phyloP scores from a whole-genome alignment of 2,329 filamentous ascomycete species.

The Ceratocystiopsis minuta region DNA sequence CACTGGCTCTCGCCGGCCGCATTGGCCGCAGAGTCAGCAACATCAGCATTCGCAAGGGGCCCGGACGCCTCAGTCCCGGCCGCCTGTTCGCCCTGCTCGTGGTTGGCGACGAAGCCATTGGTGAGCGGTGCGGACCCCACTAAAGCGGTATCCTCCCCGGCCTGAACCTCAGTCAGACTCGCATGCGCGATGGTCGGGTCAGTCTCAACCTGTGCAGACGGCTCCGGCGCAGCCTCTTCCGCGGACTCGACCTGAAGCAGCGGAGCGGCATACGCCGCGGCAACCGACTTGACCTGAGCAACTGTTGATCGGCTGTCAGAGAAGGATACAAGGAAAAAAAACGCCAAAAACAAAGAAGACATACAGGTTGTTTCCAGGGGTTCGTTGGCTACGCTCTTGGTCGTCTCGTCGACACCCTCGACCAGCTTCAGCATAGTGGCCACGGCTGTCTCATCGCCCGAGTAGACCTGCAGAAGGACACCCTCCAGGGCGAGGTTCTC shows the following conservation, averaged over 20 bases:
- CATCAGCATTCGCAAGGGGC: constrained; percentile 29
- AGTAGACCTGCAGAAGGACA: constrained; percentile 60
- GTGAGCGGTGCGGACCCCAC: neutral
- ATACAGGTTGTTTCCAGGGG: constrained; percentile 54
- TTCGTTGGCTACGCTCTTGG: constrained; percentile 46
- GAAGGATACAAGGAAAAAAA: neutral
- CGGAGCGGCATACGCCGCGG: constrained; percentile 33
- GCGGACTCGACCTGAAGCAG: constrained; percentile 17
- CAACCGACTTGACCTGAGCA: constrained; percentile 37
- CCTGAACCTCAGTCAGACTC: constrained; percentile 48
- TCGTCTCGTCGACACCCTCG: constrained; percentile 48
- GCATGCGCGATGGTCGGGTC: constrained; percentile 53
- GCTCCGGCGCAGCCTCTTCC: constrained; percentile 13
- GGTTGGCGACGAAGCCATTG: constrained; percentile 3
- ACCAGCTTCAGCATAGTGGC: constrained; percentile 61
- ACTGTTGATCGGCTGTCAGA: constrained; percentile 19
- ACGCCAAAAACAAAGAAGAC: neutral
- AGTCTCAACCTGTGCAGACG: constrained; percentile 22
- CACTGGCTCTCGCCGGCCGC: constrained; percentile 48
- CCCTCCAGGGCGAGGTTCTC: constrained; percentile 71
- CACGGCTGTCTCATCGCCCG: constrained; percentile 58
- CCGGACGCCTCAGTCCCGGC: constrained; percentile 5
- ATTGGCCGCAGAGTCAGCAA: constrained; percentile 35
- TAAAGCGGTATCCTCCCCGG: constrained; percentile 8
- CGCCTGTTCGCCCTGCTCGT: neutral